phyloP scores from a whole-genome alignment of 2,329 filamentous ascomycete genomes.

The Exophiala xenobiotica region DNA sequence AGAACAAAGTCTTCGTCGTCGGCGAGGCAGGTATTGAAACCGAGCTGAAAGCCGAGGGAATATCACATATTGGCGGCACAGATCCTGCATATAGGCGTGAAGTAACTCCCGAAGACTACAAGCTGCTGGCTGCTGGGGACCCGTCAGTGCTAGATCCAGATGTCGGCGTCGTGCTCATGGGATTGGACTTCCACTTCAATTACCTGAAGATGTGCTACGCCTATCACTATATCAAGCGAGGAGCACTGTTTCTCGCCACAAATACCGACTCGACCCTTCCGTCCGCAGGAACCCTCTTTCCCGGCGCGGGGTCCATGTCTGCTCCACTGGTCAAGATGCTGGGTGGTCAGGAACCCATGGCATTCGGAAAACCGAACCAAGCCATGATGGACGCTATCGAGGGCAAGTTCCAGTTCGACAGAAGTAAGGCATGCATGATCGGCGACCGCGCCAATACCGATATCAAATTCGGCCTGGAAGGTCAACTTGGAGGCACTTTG shows the following conservation, averaged over 20 bases:
- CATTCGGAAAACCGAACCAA: conserved; percentile 91
- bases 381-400: conserved; percentile 99
- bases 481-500: conserved; percentile 84
- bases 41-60: conserved; percentile 75
- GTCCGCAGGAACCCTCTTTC: conserved; percentile 77
- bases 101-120: conserved; percentile 77
- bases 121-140: conserved; percentile 67
- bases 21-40: conserved; percentile 89
- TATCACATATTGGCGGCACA: conserved; percentile 82
- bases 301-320: conserved; percentile 81
- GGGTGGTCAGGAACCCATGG: conserved; percentile 62
- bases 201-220: conserved; percentile 87
- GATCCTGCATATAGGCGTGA: conserved; percentile 75
- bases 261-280: conserved; percentile 91
- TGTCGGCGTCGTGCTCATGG: conserved; percentile 84
- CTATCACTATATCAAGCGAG: conserved; percentile 77
- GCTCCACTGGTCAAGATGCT: conserved; percentile 75
- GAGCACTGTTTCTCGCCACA: conserved; percentile 86
- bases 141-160: conserved; percentile 76
- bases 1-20: conserved; percentile 91
- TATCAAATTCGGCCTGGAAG: conserved; percentile 91
- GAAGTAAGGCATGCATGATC: conserved; percentile 87
- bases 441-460: conserved; percentile 93
- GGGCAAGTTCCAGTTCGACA: conserved; percentile 88
- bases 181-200: conserved; percentile 91